A percentile compares a stretch with the other conserved stretches of the same genome.
These are phyloP conservation scores for Prunus mira DNA, from an alignment of 306 rosid genomes.

Conservation along the genomic window DNA sequence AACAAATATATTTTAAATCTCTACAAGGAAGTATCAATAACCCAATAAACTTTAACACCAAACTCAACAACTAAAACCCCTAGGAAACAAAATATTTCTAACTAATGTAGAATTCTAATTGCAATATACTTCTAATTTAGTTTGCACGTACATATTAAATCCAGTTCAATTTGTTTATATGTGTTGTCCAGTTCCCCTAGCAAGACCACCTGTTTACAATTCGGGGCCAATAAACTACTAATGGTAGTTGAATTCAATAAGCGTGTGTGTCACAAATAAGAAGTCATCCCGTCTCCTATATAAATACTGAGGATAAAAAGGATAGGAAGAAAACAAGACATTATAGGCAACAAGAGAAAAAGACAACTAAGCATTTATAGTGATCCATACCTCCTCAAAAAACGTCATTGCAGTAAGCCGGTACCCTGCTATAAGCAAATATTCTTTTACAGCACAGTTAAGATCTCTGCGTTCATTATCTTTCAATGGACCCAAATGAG, in stretches of 20 bases:
- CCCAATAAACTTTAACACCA: neutral
- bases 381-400: conserved; percentile 81
- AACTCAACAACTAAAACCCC: neutral
- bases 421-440: conserved; percentile 89
- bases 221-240: neutral
- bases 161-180: neutral
- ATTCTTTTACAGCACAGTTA: conserved; percentile 93
- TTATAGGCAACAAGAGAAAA: neutral
- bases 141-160: neutral
- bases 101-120: neutral
- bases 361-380: neutral
- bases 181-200: neutral
- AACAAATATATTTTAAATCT: neutral
- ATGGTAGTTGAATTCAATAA: neutral
- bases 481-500: conserved; percentile 80
- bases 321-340: neutral
- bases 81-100: neutral
- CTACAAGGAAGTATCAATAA: neutral
- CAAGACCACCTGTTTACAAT: neutral
- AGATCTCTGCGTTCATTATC: conserved; percentile 82
- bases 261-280: neutral
- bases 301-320: neutral
- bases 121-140: neutral
- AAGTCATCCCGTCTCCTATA: neutral
- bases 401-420: conserved; percentile 98